Conservation (phyloP, 2,329 filamentous ascomycete genomes). For the Sclerotinia glacialis region DNA sequence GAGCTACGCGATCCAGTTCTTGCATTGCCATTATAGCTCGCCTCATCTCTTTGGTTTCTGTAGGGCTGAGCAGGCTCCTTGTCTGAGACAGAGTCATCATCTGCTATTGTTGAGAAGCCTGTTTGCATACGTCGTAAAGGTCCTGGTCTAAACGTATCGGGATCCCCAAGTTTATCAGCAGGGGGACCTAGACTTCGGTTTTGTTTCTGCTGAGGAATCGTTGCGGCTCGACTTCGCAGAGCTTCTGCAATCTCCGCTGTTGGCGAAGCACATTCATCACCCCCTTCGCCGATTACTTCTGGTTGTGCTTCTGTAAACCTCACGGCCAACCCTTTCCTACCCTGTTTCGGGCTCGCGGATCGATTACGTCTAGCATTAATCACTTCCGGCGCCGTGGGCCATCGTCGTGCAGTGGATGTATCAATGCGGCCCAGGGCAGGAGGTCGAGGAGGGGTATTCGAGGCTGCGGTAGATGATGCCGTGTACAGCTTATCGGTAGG, state of each 20-base stretch:
- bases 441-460: constrained; percentile 38
- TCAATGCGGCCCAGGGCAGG: constrained; percentile 42
- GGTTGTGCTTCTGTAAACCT: constrained; percentile 70
- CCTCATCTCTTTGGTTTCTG: constrained; percentile 3
- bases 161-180: constrained; percentile 17
- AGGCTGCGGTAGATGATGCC: constrained; percentile 42
- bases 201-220: constrained; percentile 23
- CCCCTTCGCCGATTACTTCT: constrained; percentile 85
- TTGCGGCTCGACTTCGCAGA: constrained; percentile 44
- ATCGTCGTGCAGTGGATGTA: constrained; percentile 48
- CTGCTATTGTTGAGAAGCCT: constrained; percentile 19
- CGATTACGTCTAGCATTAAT: constrained; percentile 28
- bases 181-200: constrained; percentile 15
- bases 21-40: not conserved
- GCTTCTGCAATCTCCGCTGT: constrained; percentile 63
- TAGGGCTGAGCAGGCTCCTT: not conserved
- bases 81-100: constrained; percentile 17
- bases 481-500: constrained; percentile 53
- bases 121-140: constrained; percentile 58
- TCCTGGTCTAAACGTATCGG: constrained; percentile 48
- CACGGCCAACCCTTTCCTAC: constrained; percentile 68
- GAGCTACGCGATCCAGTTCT: constrained; percentile 25
- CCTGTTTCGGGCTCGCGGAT: constrained; percentile 42
- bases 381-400: constrained; percentile 49
- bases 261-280: constrained; percentile 64